phyloP scores from a whole-genome alignment of 805 yeast species.

The Saturnispora hagleri region DNA sequence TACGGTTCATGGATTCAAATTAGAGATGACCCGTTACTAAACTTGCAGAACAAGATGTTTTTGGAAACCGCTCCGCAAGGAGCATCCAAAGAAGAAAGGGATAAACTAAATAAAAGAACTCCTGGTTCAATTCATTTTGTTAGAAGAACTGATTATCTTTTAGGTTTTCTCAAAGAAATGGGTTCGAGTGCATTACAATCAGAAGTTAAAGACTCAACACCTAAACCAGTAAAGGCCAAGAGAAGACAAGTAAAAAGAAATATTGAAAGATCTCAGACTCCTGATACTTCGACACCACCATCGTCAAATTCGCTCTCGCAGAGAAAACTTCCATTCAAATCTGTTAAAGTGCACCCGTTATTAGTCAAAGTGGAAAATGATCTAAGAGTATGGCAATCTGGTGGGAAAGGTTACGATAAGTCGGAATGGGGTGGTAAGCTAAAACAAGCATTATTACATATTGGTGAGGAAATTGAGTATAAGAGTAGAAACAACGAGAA shows the following conservation, averaged over 20 bases:
- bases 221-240: constrained; percentile 15
- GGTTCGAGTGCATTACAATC: background rate
- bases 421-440: constrained; percentile 24
- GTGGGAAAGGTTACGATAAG: constrained; percentile 27
- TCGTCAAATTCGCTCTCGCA: constrained; percentile 1
- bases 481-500: constrained; percentile 15
- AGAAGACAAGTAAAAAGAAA: constrained; percentile 15
- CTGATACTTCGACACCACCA: constrained; percentile 12
- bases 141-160: constrained; percentile 82
- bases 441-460: constrained; percentile 22
- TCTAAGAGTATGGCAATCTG: constrained; percentile 24
- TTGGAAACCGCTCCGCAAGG: constrained; percentile 37
- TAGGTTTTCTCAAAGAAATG: constrained; percentile 53
- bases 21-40: constrained; percentile 89
- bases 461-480: constrained; percentile 26
- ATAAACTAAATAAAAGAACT: constrained; percentile 44
- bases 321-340: constrained; percentile 7
- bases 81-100: constrained; percentile 31
- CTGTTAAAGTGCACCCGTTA: constrained; percentile 15
- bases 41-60: constrained; percentile 75
- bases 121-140: constrained; percentile 92
- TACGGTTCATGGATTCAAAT: constrained; percentile 93
- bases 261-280: constrained; percentile 19
- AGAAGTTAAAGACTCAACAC: constrained; percentile 6
- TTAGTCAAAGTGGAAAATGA: constrained; percentile 23